Conservation (phyloP, 2,329 filamentous ascomycete genomes). For the Scedosporium boydii region DNA sequence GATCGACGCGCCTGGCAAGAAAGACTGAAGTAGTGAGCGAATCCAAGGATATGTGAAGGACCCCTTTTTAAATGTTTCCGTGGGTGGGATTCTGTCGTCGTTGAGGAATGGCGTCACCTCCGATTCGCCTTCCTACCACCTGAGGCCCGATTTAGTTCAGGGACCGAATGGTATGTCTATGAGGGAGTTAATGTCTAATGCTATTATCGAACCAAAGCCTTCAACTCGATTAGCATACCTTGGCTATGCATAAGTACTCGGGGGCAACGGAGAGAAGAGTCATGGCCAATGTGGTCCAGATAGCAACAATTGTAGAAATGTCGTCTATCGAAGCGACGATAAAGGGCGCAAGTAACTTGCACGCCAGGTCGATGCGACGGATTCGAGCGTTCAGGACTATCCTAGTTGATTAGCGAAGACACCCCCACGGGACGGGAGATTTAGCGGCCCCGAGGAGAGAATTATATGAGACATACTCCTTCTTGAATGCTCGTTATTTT, state of each 20-base stretch:
- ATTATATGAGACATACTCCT: not conserved
- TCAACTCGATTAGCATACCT: not conserved
- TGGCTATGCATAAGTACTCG: constrained; percentile 43
- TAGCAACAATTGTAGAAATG: constrained; percentile 36
- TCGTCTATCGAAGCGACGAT: constrained; percentile 43
- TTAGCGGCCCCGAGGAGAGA: not conserved
- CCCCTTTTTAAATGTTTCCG: not conserved
- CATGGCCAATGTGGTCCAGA: constrained; percentile 38
- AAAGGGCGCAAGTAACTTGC: constrained; percentile 48
- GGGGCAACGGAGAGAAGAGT: constrained; percentile 36
- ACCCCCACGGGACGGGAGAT: not conserved
- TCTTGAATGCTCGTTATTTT: constrained; percentile 1
- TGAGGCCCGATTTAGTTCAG: not conserved
- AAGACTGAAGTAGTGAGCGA: not conserved
- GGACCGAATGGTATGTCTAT: not conserved
- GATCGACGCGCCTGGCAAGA: not conserved
- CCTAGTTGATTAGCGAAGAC: not conserved
- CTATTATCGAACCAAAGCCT: not conserved
- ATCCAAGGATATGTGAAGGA: not conserved
- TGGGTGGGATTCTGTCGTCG: not conserved
- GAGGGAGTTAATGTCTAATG: not conserved
- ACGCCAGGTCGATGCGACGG: constrained; percentile 51
- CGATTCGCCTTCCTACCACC: not conserved
- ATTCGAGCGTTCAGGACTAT: constrained; percentile 45
- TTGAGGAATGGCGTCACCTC: not conserved